Evolutionary conservation across 2,329 filamentous ascomycete species (phyloP).

Genomic region (Sarocladium strictum): DNA sequence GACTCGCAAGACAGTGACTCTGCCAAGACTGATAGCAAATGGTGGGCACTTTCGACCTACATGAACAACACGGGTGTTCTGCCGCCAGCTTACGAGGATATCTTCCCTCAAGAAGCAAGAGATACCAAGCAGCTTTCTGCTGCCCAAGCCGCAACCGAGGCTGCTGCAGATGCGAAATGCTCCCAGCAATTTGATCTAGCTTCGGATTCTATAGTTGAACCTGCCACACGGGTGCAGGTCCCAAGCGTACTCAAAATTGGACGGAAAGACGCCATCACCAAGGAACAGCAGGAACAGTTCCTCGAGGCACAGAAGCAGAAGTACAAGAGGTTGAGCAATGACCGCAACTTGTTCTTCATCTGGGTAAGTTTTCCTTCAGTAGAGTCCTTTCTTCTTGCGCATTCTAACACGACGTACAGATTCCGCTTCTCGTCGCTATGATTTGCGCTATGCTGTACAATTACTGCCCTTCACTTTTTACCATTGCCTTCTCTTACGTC

Average conservation of each 20-base stretch:
- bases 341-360: conserved; percentile 62
- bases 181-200: conserved; percentile 43
- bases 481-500: not conserved
- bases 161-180: conserved; percentile 54
- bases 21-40: conserved; percentile 46
- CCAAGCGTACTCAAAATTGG: conserved; percentile 50
- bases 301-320: conserved; percentile 55
- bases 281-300: conserved; percentile 59
- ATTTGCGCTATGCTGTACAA: conserved; percentile 44
- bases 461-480: conserved; percentile 36
- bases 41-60: conserved; percentile 62
- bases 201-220: conserved; percentile 19
- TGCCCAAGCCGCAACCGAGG: conserved; percentile 50
- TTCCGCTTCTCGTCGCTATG: conserved; percentile 43
- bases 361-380: conserved; percentile 48
- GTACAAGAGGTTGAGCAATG: conserved; percentile 56
- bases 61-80: conserved; percentile 42
- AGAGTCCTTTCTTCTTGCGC: not conserved
- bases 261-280: conserved; percentile 57
- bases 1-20: conserved; percentile 35
- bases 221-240: conserved; percentile 34
- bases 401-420: conserved; percentile 24
- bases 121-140: conserved; percentile 55
- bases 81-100: conserved; percentile 73
- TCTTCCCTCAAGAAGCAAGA: conserved; percentile 56